A percentile compares a stretch with the other conserved stretches of the same genome.
Conservation (phyloP, 768 basidiomycete genomes). For the Lactifluus pinguis region DNA sequence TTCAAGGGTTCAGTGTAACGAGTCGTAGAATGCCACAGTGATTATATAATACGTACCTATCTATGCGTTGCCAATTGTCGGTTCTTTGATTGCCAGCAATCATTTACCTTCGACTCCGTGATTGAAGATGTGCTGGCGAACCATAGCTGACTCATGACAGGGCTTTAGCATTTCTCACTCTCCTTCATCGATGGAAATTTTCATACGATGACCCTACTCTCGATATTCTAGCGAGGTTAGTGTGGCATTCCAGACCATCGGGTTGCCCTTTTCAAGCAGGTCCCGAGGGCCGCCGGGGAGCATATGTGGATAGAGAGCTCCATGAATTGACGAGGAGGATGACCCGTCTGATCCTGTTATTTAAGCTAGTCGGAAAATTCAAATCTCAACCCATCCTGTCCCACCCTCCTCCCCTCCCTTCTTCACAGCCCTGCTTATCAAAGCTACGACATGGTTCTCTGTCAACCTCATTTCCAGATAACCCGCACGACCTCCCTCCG, state of each 20-base stretch:
- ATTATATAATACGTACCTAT: neutral
- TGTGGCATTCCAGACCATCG: neutral
- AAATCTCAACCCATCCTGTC: neutral
- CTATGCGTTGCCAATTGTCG: neutral
- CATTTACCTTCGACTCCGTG: neutral
- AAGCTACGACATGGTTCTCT: conserved; percentile 12
- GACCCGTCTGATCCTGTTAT: neutral
- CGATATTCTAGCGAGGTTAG: neutral
- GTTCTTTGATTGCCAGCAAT: conserved; percentile 1
- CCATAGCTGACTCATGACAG: neutral
- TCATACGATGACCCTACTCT: neutral
- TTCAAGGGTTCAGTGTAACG: conserved; percentile 86
- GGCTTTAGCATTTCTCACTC: neutral
- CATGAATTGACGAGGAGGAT: neutral
- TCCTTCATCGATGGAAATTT: conserved; percentile 2
- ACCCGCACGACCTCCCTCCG: conserved; percentile 15
- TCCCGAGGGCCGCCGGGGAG: neutral
- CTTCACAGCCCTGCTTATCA: neutral
- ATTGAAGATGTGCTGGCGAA: neutral
- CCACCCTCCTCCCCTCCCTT: neutral
- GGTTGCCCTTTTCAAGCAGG: neutral
- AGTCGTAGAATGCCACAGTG: conserved; percentile 52
- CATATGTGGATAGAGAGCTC: neutral
- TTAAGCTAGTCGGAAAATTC: neutral
- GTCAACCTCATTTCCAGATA: conserved; percentile 9